Base-by-base conservation (phyloP, 202 grass and related monocot species). In the Zoysia matrella region DNA sequence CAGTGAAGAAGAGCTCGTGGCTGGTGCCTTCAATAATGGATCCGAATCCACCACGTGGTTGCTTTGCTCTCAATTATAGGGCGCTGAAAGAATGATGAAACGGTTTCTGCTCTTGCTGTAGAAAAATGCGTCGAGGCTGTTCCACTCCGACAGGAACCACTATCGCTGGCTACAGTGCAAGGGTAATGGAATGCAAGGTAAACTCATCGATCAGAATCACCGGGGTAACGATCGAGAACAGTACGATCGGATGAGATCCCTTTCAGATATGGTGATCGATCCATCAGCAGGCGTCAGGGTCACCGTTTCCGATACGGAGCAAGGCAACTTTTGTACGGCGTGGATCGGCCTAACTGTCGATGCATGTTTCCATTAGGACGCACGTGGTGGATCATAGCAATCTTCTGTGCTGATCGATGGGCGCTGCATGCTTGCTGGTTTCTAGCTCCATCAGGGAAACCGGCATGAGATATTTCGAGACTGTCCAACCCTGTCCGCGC, bases 1-100 rank as follows among this genome's bases (percentile, higher is more conserved):
- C 30, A 58, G 56, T 18, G 56, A 58, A 58, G 51, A 11, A 12
- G 56, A 18, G 18, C 15, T 58, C 4, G 15, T 18, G 73, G 69
- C 80, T 41, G 50, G 82, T 85, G 77, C 66, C 77, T 81, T 81
- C 87, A 81, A 89, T 85, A 65, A 89, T 89, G 66, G 11, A 46
- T 71, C 50, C 36, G 57, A 72, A 75, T 66, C 43, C 77, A 65
- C 76, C 73, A 45, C 56, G 67, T 51, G 58, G 8, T 16, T 18
- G 41, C 2, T 75, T 52, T 84, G 55, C 64, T 76, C 65, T 66
- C 82, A 85, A 89, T 85, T 72, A 89, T 89, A 80, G 44, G 77
- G 12, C 50, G 71, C 87, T 85, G 57, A 80, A 85, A 57, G 82
- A 85, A 89, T 71, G 49, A 65, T 30, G 65, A 44, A 69, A 84